These are phyloP conservation scores for Euphorbia schlechtendalii DNA, from an alignment of 441 rosid species.

Conservation along the genomic window DNA sequence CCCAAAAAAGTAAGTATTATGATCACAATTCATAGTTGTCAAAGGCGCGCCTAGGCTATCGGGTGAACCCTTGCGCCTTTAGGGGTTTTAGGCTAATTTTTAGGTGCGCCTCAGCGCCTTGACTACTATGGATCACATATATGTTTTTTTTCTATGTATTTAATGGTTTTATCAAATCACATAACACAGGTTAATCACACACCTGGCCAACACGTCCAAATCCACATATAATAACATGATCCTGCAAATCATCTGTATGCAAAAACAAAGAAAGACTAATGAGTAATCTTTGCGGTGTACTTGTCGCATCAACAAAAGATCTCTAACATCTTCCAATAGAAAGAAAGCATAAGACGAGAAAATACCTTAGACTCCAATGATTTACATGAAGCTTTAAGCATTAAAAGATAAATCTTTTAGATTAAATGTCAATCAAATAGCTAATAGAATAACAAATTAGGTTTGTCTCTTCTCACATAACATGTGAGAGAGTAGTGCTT, in stretches of 20 bases:
- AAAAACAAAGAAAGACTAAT: slow-evolving; percentile 22
- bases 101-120: too few relatives aligned
- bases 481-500: too few relatives aligned
- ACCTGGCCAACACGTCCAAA: slow-evolving; percentile 99
- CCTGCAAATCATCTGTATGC: slow-evolving; percentile 98
- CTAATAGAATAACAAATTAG: too few relatives aligned
- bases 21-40: too few relatives aligned
- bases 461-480: too few relatives aligned
- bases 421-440: not conserved
- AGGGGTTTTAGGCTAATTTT: too few relatives aligned
- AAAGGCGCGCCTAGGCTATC: too few relatives aligned
- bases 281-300: slow-evolving; percentile 2
- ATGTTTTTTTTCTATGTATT: not conserved
- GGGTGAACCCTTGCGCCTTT: too few relatives aligned
- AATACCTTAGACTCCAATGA: not conserved
- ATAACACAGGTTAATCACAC: slow-evolving; percentile 15
- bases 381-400: not conserved
- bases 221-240: slow-evolving; percentile 91
- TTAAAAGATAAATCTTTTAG: slow-evolving; percentile 8
- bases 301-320: not conserved
- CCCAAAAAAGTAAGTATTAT: slow-evolving; percentile 8
- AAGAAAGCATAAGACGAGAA: not conserved
- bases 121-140: too few relatives aligned
- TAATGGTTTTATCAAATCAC: slow-evolving; percentile 8
- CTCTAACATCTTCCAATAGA: slow-evolving; percentile 8